These are phyloP conservation scores for Dryadomyces sulphureus DNA, from an alignment of 2,329 filamentous ascomycete species.

Conservation along the genomic window DNA sequence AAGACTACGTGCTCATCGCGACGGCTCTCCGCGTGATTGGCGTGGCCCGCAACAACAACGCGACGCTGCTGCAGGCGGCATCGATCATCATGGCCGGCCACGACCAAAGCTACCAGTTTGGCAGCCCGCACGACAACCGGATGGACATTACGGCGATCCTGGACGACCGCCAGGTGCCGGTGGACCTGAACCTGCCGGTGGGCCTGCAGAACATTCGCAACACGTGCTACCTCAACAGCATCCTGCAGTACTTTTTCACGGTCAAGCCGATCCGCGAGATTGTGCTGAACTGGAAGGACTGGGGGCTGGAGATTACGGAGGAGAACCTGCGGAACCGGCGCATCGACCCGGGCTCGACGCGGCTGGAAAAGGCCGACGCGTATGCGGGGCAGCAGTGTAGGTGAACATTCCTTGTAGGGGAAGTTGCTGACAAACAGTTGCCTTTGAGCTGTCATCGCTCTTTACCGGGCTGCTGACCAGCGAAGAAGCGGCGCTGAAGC, in stretches of 20 bases:
- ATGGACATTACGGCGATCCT: not conserved
- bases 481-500: constrained; percentile 46
- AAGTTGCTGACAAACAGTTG: constrained; percentile 39
- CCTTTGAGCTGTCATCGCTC: constrained; percentile 54
- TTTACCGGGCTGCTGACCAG: constrained; percentile 58
- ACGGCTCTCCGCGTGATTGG: constrained; percentile 7
- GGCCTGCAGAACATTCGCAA: constrained; percentile 91
- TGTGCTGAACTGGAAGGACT: constrained; percentile 59
- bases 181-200: constrained; percentile 50
- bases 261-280: constrained; percentile 69
- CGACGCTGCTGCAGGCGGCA: not conserved
- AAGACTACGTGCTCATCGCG: constrained; percentile 9
- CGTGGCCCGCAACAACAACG: constrained; percentile 4
- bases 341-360: constrained; percentile 24
- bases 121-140: constrained; percentile 5
- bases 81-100: constrained; percentile 4
- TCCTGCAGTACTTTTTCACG: constrained; percentile 90
- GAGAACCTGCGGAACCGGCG: constrained; percentile 40
- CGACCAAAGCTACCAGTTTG: constrained; percentile 4
- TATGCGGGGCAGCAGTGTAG: constrained; percentile 53
- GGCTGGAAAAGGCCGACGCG: constrained; percentile 12
- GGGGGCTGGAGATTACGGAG: constrained; percentile 52
- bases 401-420: too few relatives aligned
- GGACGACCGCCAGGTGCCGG: constrained; percentile 6
- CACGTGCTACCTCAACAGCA: constrained; percentile 93